Evolutionary conservation across 495 filamentous ascomycete species (phyloP).

Genomic region (Penicillium ucsense): DNA sequence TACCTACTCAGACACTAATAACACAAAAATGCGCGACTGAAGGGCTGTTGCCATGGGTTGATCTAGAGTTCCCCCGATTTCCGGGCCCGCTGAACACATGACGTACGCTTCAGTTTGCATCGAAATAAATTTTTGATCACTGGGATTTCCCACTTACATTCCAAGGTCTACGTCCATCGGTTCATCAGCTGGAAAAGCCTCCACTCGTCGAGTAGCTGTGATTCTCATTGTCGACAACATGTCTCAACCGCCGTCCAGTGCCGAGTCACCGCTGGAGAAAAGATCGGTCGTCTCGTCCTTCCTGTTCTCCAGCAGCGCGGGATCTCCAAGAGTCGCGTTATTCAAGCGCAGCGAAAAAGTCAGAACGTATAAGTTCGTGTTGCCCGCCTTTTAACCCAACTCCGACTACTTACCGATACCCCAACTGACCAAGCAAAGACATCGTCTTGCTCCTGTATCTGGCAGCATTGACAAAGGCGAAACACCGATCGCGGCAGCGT

Average conservation of each 20-base stretch:
- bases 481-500: slow-evolving; percentile 43
- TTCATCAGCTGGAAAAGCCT: no score
- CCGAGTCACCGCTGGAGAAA: not conserved
- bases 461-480: slow-evolving; percentile 48
- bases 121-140: no score
- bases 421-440: slow-evolving; percentile 16
- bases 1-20: no score
- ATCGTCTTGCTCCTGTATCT: slow-evolving; percentile 49
- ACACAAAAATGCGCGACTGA: no score
- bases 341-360: slow-evolving; percentile 50
- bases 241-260: not conserved
- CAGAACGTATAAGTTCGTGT: slow-evolving; percentile 1
- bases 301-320: slow-evolving; percentile 32
- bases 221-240: no score
- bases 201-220: no score
- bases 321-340: slow-evolving; percentile 38
- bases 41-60: no score
- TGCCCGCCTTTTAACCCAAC: not conserved
- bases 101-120: no score
- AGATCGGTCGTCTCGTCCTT: slow-evolving; percentile 46
- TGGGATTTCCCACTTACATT: no score
- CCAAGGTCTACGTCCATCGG: no score
- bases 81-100: no score
- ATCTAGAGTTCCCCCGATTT: no score
- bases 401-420: not conserved